Base-by-base conservation (phyloP, 2,329 filamentous ascomycete genomes). In the Geoglossum cookeanum region DNA sequence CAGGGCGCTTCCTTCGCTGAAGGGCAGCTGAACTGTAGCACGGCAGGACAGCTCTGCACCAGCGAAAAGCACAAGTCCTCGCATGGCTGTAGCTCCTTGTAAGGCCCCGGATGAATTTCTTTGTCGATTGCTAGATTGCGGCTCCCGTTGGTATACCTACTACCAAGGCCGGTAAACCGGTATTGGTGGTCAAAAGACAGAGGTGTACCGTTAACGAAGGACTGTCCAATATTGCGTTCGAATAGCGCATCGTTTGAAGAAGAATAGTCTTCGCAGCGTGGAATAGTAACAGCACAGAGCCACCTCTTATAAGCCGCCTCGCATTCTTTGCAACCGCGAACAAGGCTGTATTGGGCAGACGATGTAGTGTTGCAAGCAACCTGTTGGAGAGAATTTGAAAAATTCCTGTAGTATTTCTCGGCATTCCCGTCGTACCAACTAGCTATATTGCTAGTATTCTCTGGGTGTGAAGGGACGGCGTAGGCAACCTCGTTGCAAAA, bases 241-340 rank as follows among this genome's bases (percentile, higher is more conserved):
- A 82, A 78, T 1, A 88, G 75, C 65, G 72, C 81, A 1, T 74
- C 56, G 13, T 74, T 72, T 1, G 68, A 64, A 54, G 75, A 79
- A 55, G 76, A 79, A 64, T 86, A 92, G 70, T 96, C 91, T 65
- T 87, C 84, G 72, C 92, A 98, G 33, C 90, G 85, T 0, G 92
- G 92, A 60, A 98, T 92, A 15, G 82, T 85, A 32, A 97, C 89
- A 29, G 87, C 85, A 72, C 92, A 98, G 22, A 98, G 81, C 92
- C 92, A 98, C 65, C 82, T 76, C 68, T 94, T 96, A 76, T 98
- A 98, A 7, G 88, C 87, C 0, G 67, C 65, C 15, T 75, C 79
- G 70, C 92, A 98, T 68, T 94, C 78, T 48, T 73, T 69, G 73
- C 92, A 98, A 62, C 70, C 79, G 47, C 82, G 79, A 1, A 81